A percentile compares a stretch with the other conserved stretches of the same genome.
phyloP scores from a whole-genome alignment of 2,329 filamentous ascomycete genomes.

The Botrytis deweyae region DNA sequence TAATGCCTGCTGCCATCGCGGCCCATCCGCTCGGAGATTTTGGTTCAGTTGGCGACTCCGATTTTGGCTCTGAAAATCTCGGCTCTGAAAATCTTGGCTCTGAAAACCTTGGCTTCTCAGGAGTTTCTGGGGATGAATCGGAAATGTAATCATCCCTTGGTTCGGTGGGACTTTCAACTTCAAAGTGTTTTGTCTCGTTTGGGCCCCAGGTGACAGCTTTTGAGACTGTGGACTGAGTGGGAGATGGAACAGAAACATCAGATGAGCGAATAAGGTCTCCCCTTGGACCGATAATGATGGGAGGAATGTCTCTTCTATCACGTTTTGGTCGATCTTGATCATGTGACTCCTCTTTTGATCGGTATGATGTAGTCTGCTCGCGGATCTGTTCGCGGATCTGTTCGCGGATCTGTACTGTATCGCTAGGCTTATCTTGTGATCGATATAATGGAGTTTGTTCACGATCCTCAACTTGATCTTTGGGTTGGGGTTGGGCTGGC shows the following conservation, averaged over 20 bases:
- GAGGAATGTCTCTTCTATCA: constrained; percentile 32
- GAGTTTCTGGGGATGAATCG: constrained; percentile 35
- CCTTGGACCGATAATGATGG: constrained; percentile 44
- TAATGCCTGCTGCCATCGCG: constrained; percentile 51
- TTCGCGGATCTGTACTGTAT: background rate
- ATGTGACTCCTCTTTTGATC: constrained; percentile 1
- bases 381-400: background rate
- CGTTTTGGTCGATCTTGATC: constrained; percentile 29
- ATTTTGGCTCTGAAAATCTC: constrained; percentile 20
- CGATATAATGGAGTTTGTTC: background rate
- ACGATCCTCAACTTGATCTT: background rate
- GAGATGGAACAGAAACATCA: constrained; percentile 28
- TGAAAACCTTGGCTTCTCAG: constrained; percentile 37
- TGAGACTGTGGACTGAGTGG: constrained; percentile 47
- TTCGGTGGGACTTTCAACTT: constrained; percentile 57
- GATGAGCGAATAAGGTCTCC: constrained; percentile 43
- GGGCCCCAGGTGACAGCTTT: constrained; percentile 65
- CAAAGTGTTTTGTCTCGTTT: constrained; percentile 63
- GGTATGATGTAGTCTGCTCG: background rate
- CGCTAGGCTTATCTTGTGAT: background rate
- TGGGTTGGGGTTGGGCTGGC: background rate
- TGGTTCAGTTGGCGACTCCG: background rate
- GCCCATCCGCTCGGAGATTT: constrained; percentile 47
- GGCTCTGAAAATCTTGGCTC: constrained; percentile 23
- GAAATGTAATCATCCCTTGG: constrained; percentile 36